Evolutionary conservation across 371 early-diverging fungal species (phyloP).

Genomic region (Basidiobolus heterosporus): DNA sequence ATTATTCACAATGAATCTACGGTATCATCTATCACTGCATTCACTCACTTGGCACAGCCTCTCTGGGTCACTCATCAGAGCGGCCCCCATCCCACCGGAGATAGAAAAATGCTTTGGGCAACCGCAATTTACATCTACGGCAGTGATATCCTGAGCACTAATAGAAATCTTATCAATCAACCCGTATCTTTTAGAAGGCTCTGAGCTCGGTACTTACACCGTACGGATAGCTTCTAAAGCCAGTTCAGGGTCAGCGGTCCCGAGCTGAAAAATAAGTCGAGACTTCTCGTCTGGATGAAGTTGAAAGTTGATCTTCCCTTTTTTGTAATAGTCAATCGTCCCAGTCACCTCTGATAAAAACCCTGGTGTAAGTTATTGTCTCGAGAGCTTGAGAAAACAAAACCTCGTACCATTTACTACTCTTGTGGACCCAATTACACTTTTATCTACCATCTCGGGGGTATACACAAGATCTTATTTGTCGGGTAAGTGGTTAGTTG

Average conservation of each 20-base stretch:
- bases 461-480: conserved; percentile 80
- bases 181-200: neutral
- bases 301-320: conserved; percentile 31
- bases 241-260: conserved; percentile 66
- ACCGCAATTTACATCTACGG: conserved; percentile 90
- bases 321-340: conserved; percentile 44
- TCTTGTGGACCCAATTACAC: conserved; percentile 65
- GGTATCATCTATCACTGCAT: neutral
- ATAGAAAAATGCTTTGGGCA: conserved; percentile 91
- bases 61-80: conserved; percentile 72
- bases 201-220: conserved; percentile 29
- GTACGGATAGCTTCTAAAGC: conserved; percentile 74
- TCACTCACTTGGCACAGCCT: conserved; percentile 33
- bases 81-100: conserved; percentile 92
- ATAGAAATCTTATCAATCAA: neutral
- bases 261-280: conserved; percentile 56
- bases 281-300: conserved; percentile 48
- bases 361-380: neutral
- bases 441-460: conserved; percentile 79
- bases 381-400: neutral
- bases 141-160: conserved; percentile 53
- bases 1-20: neutral
- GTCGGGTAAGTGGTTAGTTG: neutral
- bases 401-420: conserved; percentile 38
- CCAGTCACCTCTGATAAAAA: conserved; percentile 32